Evolutionary conservation across 2,329 filamentous ascomycete genomes (phyloP).

Genomic region (Curvularia eragrostidis): DNA sequence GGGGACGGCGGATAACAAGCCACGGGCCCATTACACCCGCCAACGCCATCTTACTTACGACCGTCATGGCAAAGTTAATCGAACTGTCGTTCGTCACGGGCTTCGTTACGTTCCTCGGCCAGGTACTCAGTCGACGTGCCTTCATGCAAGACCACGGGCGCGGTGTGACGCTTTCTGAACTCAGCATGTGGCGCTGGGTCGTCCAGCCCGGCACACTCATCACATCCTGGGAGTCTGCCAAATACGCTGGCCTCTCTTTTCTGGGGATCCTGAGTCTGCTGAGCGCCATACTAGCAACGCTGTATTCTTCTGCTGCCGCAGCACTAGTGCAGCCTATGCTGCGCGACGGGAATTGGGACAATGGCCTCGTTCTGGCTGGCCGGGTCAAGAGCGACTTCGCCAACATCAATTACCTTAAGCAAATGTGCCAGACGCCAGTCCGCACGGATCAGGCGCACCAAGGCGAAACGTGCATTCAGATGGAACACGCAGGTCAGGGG

Average conservation of each 20-base stretch:
- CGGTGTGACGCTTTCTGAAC: constrained; percentile 76
- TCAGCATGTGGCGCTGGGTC: constrained; percentile 77
- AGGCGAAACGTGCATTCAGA: constrained; percentile 67
- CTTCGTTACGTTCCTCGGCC: constrained; percentile 76
- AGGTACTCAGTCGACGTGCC: constrained; percentile 74
- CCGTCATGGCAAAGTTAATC: constrained; percentile 75
- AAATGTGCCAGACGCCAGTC: constrained; percentile 69
- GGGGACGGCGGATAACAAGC: constrained; percentile 63
- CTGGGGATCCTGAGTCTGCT: constrained; percentile 70
- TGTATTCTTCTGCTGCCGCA: constrained; percentile 80
- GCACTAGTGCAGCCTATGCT: constrained; percentile 74
- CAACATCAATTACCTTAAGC: constrained; percentile 64
- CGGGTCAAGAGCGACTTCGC: constrained; percentile 68
- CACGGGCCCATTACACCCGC: constrained; percentile 63
- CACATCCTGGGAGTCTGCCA: constrained; percentile 70
- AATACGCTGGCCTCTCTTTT: constrained; percentile 67
- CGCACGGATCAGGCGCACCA: constrained; percentile 51
- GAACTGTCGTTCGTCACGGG: constrained; percentile 80
- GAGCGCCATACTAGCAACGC: constrained; percentile 69
- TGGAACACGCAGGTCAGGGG: constrained; percentile 72
- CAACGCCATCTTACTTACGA: constrained; percentile 71
- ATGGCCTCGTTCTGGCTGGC: constrained; percentile 58
- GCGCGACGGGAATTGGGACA: constrained; percentile 62
- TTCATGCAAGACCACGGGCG: constrained; percentile 62
- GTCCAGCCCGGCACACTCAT: constrained; percentile 71